Percentiles rank a stretch among this genome's conserved stretches.
phyloP scores from a whole-genome alignment of 371 early-diverging fungal species.

The Phascolomyces articulosus region DNA sequence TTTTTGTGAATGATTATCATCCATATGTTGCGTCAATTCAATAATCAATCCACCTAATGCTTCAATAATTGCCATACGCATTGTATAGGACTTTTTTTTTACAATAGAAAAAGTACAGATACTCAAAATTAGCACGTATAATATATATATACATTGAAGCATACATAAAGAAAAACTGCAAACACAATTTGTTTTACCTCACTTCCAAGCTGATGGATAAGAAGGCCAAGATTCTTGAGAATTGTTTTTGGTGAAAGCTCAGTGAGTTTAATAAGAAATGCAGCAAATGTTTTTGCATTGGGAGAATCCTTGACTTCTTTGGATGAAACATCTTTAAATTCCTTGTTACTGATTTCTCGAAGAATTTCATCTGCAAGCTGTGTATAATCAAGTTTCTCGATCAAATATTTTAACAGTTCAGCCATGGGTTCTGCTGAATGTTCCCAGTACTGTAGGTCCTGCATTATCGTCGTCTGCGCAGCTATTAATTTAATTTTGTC shows the following conservation, averaged over 20 bases:
- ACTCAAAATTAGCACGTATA: too few species aligned
- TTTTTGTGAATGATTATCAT: conserved; percentile 62
- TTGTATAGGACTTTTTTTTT: conserved; percentile 86
- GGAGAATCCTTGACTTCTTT: conserved; percentile 72
- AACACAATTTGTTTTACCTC: conserved; percentile 58
- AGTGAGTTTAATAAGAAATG: conserved; percentile 83
- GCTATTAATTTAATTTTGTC: conserved; percentile 34
- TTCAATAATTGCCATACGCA: conserved; percentile 88
- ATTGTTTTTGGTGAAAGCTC: conserved; percentile 81
- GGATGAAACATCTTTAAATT: conserved; percentile 56
- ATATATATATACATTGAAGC: conserved; percentile 2
- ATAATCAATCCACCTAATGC: conserved; percentile 83
- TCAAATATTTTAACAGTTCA: conserved; percentile 72
- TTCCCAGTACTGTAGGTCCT: conserved; percentile 91
- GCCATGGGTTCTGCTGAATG: conserved; percentile 93
- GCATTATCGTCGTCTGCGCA: conserved; percentile 83
- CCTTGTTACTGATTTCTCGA: conserved; percentile 65
- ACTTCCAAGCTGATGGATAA: conserved; percentile 86
- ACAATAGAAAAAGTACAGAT: too few species aligned
- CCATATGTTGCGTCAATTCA: conserved; percentile 60
- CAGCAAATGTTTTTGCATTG: conserved; percentile 81
- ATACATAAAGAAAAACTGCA: neutral
- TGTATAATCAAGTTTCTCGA: conserved; percentile 66
- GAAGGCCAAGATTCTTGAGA: conserved; percentile 81
- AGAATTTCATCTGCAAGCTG: conserved; percentile 84